Conservation (phyloP, 495 filamentous ascomycete genomes). For the Neurospora sublineolata region DNA sequence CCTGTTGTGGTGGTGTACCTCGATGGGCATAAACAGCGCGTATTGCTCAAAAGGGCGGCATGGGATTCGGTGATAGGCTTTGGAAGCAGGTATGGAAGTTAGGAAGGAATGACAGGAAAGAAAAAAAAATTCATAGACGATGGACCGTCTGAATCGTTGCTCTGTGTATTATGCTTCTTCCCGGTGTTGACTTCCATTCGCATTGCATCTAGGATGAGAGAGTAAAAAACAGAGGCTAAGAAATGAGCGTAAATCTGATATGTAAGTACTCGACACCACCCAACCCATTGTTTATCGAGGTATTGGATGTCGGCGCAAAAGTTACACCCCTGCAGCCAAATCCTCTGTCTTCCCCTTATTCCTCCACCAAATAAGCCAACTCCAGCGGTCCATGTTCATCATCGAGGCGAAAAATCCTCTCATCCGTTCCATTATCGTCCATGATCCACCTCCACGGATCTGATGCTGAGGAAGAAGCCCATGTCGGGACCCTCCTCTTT, state of each 20-base stretch:
- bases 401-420: background rate
- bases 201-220: background rate
- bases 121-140: background rate
- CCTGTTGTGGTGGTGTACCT: background rate
- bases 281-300: background rate
- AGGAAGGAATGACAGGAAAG: background rate
- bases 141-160: background rate
- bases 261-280: background rate
- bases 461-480: background rate
- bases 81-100: background rate
- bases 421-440: background rate
- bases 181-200: background rate
- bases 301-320: no score
- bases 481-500: background rate
- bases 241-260: no score
- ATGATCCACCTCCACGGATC: background rate
- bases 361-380: background rate
- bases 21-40: background rate
- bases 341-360: background rate
- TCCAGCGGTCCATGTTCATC: background rate
- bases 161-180: background rate
- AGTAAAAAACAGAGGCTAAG: no score
- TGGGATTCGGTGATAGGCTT: background rate
- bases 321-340: background rate
- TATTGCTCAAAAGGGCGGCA: background rate